These are phyloP conservation scores for Ogataea sp. DNA, from an alignment of 805 yeast species.

Conservation along the genomic window DNA sequence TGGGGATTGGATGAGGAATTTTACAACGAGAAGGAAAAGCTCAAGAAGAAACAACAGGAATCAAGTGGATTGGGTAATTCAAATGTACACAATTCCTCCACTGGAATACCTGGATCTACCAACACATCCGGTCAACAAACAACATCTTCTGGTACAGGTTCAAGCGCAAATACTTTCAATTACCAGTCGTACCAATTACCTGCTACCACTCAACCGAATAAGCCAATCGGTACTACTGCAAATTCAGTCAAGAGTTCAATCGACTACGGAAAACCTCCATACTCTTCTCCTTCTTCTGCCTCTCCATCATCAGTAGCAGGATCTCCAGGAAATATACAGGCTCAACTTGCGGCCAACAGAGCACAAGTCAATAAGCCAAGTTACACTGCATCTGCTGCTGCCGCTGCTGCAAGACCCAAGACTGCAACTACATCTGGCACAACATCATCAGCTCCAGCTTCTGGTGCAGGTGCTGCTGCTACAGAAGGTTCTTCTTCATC, in stretches of 20 bases:
- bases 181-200: conserved; percentile 14
- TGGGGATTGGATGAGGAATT: conserved; percentile 90
- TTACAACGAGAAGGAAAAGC: conserved; percentile 70
- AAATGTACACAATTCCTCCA: conserved; percentile 8
- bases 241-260: background rate
- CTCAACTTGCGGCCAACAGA: conserved; percentile 39
- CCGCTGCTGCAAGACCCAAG: conserved; percentile 16
- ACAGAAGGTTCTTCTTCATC: conserved; percentile 3
- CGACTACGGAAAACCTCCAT: conserved; percentile 7
- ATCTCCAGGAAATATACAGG: conserved; percentile 25
- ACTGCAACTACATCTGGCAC: background rate
- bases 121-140: too few species aligned
- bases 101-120: conserved; percentile 3
- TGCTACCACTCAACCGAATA: conserved; percentile 6
- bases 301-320: background rate
- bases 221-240: too few species aligned
- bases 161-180: conserved; percentile 21
- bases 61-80: too few species aligned
- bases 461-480: too few species aligned
- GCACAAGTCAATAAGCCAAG: conserved; percentile 12
- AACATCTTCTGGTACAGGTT: background rate
- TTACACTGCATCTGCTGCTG: conserved; percentile 12
- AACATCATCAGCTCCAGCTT: conserved; percentile 8
- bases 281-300: background rate
- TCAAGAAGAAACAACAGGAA: conserved; percentile 44